phyloP scores from a whole-genome alignment of 805 yeast species.

The Candida cerambycidarum region DNA sequence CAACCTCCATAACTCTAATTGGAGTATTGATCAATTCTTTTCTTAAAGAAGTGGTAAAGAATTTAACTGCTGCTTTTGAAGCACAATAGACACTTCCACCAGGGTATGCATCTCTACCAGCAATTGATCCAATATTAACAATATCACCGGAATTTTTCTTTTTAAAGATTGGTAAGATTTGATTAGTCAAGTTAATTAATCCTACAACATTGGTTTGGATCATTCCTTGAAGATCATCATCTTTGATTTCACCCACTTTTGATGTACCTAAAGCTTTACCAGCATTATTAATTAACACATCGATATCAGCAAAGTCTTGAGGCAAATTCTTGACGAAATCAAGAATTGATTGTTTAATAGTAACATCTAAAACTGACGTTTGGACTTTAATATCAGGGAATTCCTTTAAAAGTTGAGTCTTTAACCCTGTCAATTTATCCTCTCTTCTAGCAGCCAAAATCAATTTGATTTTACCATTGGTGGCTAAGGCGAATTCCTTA shows the following conservation, averaged over 20 bases:
- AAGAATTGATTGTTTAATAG: constrained; percentile 23
- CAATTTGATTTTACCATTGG: constrained; percentile 36
- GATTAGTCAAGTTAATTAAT: constrained; percentile 36
- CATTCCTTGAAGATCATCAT: constrained; percentile 36
- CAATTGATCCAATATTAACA: constrained; percentile 38
- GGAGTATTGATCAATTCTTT: constrained; percentile 36
- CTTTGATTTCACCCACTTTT: constrained; percentile 29
- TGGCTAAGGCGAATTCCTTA: constrained; percentile 37
- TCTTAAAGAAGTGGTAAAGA: constrained; percentile 33
- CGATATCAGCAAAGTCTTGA: constrained; percentile 34
- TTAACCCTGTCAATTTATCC: constrained; percentile 25
- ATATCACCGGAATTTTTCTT: constrained; percentile 36
- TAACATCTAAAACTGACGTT: constrained; percentile 32
- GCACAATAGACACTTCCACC: constrained; percentile 42
- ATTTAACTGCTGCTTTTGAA: constrained; percentile 37
- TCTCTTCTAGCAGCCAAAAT: constrained; percentile 40
- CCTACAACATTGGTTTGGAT: constrained; percentile 39
- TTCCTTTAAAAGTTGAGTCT: constrained; percentile 22
- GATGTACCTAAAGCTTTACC: constrained; percentile 40
- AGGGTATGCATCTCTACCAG: constrained; percentile 39
- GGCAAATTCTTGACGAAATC: constrained; percentile 33
- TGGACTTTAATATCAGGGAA: constrained; percentile 30
- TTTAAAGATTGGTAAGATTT: constrained; percentile 37
- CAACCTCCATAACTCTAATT: constrained; percentile 39
- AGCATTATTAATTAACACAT: constrained; percentile 39